Conservation (phyloP, 768 basidiomycete species). For the Obba rivulosa region DNA sequence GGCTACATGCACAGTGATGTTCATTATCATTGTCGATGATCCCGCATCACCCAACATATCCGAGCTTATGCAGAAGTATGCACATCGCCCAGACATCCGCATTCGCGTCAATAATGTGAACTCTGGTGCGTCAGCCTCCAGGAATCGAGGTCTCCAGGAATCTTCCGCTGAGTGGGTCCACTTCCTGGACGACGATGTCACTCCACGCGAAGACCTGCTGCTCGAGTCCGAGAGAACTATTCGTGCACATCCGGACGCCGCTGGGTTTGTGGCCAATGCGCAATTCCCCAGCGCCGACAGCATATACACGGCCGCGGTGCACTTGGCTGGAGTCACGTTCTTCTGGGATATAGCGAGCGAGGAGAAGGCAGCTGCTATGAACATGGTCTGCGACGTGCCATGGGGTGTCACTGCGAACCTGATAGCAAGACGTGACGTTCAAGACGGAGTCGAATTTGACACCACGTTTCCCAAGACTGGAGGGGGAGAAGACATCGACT, state of each 20-base stretch:
- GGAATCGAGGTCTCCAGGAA: constrained; percentile 51
- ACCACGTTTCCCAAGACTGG: constrained; percentile 54
- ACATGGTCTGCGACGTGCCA: constrained; percentile 47
- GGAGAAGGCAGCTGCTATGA: constrained; percentile 33
- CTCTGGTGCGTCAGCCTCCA: constrained; percentile 46
- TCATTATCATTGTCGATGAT: constrained; percentile 54
- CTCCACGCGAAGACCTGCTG: constrained; percentile 37
- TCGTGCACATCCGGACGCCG: constrained; percentile 39
- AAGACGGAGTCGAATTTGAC: constrained; percentile 42
- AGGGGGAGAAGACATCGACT: constrained; percentile 61
- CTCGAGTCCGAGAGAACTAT: constrained; percentile 42
- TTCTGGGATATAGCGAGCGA: constrained; percentile 58
- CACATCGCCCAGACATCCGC: constrained; percentile 42
- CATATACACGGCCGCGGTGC: constrained; percentile 49
- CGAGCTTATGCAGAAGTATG: constrained; percentile 35
- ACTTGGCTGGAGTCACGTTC: constrained; percentile 51
- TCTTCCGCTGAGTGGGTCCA: constrained; percentile 52
- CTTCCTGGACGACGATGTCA: constrained; percentile 59
- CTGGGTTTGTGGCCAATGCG: constrained; percentile 50
- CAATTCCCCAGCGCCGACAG: constrained; percentile 42
- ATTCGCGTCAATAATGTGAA: constrained; percentile 46
- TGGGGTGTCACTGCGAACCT: constrained; percentile 65
- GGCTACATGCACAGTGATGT: constrained; percentile 41
- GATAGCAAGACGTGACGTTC: constrained; percentile 39
- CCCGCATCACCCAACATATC: constrained; percentile 37